These are phyloP conservation scores for Physcia stellaris DNA, from an alignment of 495 filamentous ascomycete species.

Conservation along the genomic window DNA sequence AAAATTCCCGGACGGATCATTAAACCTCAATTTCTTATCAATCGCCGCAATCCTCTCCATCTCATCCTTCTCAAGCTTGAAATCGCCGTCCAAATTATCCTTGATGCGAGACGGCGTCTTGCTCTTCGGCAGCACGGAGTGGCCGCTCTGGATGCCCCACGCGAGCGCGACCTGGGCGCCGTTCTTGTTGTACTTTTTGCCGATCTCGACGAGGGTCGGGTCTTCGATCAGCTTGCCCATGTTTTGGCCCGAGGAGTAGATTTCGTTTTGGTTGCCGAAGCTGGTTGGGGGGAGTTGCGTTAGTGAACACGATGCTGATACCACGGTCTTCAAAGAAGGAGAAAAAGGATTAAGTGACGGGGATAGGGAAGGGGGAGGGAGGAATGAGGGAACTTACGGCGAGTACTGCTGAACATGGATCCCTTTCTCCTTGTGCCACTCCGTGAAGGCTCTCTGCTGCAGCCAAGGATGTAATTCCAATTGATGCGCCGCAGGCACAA, in stretches of 20 bases:
- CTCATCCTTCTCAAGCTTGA: conserved; percentile 38
- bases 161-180: conserved; percentile 50
- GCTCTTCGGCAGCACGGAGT: conserved; percentile 54
- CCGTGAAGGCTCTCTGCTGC: conserved; percentile 40
- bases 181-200: conserved; percentile 46
- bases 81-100: conserved; percentile 44
- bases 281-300: background rate
- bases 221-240: conserved; percentile 47
- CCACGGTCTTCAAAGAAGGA: background rate
- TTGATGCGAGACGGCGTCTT: conserved; percentile 40
- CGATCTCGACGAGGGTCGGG: conserved; percentile 43
- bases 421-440: conserved; percentile 33
- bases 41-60: conserved; percentile 33
- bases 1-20: conserved; percentile 52
- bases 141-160: conserved; percentile 53
- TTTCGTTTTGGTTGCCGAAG: conserved; percentile 57
- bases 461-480: conserved; percentile 47
- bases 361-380: background rate
- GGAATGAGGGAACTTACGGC: conserved; percentile 19
- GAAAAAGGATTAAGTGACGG: no score
- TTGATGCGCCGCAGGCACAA: conserved; percentile 55
- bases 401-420: conserved; percentile 53
- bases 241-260: conserved; percentile 36
- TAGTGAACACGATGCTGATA: background rate
- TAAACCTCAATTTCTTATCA: conserved; percentile 41